Base-by-base conservation (phyloP, 345 rosid genomes). In the Salix purpurea region DNA sequence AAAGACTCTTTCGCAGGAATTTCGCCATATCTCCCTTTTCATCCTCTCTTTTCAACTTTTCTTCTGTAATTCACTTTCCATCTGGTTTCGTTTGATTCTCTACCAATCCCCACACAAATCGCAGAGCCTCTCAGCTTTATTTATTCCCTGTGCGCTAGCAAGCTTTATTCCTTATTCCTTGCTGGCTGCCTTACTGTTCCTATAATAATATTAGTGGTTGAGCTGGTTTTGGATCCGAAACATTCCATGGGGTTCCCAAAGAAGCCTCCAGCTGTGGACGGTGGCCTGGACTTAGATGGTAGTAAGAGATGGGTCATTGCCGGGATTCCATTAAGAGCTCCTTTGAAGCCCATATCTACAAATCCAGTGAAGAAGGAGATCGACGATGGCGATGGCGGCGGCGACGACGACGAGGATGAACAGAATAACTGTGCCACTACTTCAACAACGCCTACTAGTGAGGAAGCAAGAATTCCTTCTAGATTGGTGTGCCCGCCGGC, bases 231-330 rank as follows among this genome's bases (percentile, higher is more conserved):
- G 52, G 66, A 77, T 74, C 60, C 62, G 18, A 78, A 69, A 21
- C 71, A 88, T 91, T 69, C 30, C 71, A 90, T 91, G 94, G 92
- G 92, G 62, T 69, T 83, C 75, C 76, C 91, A 16, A 89, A 83
- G 67, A 85, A 89, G 85, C 81, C 76, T 75, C 90, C 87, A 66
- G 83, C 78, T 39, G 90, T 82, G 46, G 91, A 89, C 34, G 84
- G 82, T 34, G 91, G 87, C 71, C 76, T 84, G 48, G 90, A 84
- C 58, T 85, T 86, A 19, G 91, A 88, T 11, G 81, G 80, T 32
- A 10, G 23, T n/a, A 85, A 82, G 40, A 83, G 74, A 81, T 83
- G 92, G 91, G 81, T 87, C 40, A 81, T 89, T 67, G 85, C 91
- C 7, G 96, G 91, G 66, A 82, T 86, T 77, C 82, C 88, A 4